A percentile compares a stretch with the other conserved stretches of the same genome.
Evolutionary conservation across 148 eudicot genomes (phyloP).

Genomic region (Chenopodium suecicum): DNA sequence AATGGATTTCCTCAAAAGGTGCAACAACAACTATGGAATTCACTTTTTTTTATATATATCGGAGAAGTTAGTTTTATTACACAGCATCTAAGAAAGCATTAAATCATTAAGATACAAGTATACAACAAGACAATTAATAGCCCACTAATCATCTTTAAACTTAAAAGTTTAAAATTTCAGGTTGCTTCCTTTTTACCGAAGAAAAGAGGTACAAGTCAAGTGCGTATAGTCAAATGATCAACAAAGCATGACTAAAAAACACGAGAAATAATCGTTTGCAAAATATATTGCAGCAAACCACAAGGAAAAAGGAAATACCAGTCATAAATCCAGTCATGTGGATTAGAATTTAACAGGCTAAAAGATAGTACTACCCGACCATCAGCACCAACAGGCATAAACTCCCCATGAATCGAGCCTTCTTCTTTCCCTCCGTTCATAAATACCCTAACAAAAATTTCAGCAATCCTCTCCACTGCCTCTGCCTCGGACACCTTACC

Average conservation of each 20-base stretch:
- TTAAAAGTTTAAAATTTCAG: not conserved
- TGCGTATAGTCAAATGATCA: not conserved
- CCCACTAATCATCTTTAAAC: conserved; percentile 1
- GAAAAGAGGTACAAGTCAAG: not conserved
- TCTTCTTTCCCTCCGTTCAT: conserved; percentile 84
- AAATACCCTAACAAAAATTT: conserved; percentile 69
- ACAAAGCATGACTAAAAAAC: conserved; percentile 2
- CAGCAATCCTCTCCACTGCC: conserved; percentile 63
- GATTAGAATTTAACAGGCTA: conserved; percentile 93
- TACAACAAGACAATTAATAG: not conserved
- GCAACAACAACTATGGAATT: not conserved
- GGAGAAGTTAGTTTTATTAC: not conserved
- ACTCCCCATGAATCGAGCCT: conserved; percentile 77
- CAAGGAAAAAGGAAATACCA: conserved; percentile 49
- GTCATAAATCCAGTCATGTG: conserved; percentile 78
- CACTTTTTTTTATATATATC: not conserved
- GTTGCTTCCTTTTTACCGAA: not conserved
- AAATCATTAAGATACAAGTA: not conserved
- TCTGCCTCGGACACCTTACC: conserved; percentile 59
- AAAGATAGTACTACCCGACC: conserved; percentile 91
- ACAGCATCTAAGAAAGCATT: not conserved
- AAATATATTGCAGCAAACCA: not conserved
- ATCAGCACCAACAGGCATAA: conserved; percentile 99
- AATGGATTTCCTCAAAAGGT: not conserved
- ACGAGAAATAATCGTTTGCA: not conserved